These are phyloP conservation scores for Scedosporium dehoogii DNA, from an alignment of 2,329 filamentous ascomycete genomes.

Conservation along the genomic window DNA sequence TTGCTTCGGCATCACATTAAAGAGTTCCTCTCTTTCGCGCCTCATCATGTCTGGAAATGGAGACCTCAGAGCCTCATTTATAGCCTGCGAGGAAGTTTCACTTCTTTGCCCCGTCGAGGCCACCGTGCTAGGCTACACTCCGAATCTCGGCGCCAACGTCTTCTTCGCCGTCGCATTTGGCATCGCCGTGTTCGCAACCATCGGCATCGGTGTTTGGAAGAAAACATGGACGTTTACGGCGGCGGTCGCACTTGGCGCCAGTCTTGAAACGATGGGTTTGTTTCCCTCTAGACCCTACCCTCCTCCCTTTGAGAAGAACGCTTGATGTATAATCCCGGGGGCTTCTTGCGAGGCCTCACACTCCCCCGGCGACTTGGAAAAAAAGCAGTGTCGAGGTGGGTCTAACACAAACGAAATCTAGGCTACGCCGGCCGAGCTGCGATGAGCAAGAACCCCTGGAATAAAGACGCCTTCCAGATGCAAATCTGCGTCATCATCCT, in stretches of 20 bases:
- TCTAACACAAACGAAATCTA: slow-evolving; percentile 13
- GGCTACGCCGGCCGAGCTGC: slow-evolving; percentile 44
- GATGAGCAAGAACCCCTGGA: slow-evolving; percentile 44
- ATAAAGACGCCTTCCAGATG: slow-evolving; percentile 42
- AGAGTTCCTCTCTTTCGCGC: not conserved
- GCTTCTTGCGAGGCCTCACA: not conserved
- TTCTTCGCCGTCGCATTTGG: slow-evolving; percentile 43
- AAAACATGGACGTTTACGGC: slow-evolving; percentile 45
- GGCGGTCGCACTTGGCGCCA: slow-evolving; percentile 36
- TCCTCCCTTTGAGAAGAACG: too few relatives aligned
- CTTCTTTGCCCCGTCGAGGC: slow-evolving; percentile 36
- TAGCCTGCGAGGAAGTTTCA: slow-evolving; percentile 19
- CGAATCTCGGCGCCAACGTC: slow-evolving; percentile 44
- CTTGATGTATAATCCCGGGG: not conserved
- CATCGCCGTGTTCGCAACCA: slow-evolving; percentile 28
- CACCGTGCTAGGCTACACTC: slow-evolving; percentile 47
- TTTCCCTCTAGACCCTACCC: slow-evolving; percentile 1
- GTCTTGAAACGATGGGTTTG: slow-evolving; percentile 41
- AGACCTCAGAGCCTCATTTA: slow-evolving; percentile 1
- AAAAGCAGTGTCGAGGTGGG: not conserved
- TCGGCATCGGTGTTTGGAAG: slow-evolving; percentile 35
- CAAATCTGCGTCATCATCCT: slow-evolving; percentile 52
- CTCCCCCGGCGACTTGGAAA: too few relatives aligned
- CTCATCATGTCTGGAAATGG: not conserved
- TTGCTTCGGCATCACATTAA: not conserved